A percentile compares a stretch with the other conserved stretches of the same genome.
Conservation (phyloP, 768 basidiomycete genomes). For the Psilocybe sp. region DNA sequence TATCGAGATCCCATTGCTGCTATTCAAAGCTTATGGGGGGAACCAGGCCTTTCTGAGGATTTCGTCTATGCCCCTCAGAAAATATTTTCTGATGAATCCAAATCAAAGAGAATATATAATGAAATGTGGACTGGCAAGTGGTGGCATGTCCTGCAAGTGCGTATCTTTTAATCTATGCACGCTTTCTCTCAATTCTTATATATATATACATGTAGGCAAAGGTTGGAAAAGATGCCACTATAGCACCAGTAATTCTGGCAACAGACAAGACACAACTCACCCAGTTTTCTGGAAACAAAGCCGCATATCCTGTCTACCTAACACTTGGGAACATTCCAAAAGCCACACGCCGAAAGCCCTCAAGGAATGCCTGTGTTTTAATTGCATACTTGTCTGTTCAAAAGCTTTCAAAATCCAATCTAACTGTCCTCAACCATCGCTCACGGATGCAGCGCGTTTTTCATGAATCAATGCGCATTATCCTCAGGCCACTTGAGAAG, state of each 20-base stretch:
- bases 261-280: constrained; percentile 30
- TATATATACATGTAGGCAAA: not conserved
- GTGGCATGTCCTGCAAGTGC: constrained; percentile 34
- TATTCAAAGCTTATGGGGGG: constrained; percentile 22
- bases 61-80: constrained; percentile 23
- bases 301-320: constrained; percentile 42
- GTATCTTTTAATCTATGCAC: not conserved
- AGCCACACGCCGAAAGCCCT: constrained; percentile 25
- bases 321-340: constrained; percentile 38
- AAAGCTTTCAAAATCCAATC: constrained; percentile 18
- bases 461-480: constrained; percentile 30
- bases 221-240: constrained; percentile 19
- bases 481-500: constrained; percentile 24
- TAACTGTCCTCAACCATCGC: constrained; percentile 1
- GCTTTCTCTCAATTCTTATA: not conserved
- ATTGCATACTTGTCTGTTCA: constrained; percentile 36
- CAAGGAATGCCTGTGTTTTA: constrained; percentile 26
- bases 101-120: constrained; percentile 19
- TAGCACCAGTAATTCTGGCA: constrained; percentile 36
- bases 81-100: constrained; percentile 15
- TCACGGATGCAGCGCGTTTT: constrained; percentile 26
- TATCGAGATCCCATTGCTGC: constrained; percentile 24
- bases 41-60: constrained; percentile 12
- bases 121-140: constrained; percentile 36
- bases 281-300: constrained; percentile 32